Conservation (phyloP, 768 basidiomycete genomes). For the Macrolepiota dolichaula region DNA sequence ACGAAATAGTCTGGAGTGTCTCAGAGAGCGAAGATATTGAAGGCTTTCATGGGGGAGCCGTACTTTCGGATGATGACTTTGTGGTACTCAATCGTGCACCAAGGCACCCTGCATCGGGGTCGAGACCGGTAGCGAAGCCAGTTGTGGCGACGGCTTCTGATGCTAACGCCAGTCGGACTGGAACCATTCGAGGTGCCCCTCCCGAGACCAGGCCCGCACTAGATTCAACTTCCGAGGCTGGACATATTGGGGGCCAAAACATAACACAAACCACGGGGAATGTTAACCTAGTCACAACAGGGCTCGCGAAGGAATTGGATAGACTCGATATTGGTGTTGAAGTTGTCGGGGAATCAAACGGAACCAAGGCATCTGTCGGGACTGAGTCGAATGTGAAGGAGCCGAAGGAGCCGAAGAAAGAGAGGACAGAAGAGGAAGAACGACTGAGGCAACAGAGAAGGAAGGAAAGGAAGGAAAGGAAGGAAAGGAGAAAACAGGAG, state of each 20-base stretch:
- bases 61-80: conserved; percentile 47
- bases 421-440: neutral
- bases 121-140: neutral
- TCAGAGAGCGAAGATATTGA: conserved; percentile 31
- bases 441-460: neutral
- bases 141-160: neutral
- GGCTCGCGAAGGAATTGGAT: conserved; percentile 1
- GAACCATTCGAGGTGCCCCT: neutral
- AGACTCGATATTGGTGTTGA: neutral
- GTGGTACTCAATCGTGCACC: conserved; percentile 40
- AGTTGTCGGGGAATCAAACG: neutral
- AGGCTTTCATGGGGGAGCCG: conserved; percentile 5
- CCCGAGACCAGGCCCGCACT: neutral
- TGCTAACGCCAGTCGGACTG: neutral
- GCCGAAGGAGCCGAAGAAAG: conserved; percentile 14
- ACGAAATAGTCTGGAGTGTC: conserved; percentile 53
- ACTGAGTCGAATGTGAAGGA: conserved; percentile 1
- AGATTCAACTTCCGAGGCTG: neutral
- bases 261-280: neutral
- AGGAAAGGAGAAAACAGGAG: conserved; percentile 3
- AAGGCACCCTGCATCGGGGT: neutral
- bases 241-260: neutral
- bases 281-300: neutral
- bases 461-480: conserved; percentile 13
- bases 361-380: neutral